Percentiles rank a stretch among this genome's conserved stretches.
These are phyloP conservation scores for Metschnikowia corniflorae DNA, from an alignment of 805 yeast species.

Conservation along the genomic window DNA sequence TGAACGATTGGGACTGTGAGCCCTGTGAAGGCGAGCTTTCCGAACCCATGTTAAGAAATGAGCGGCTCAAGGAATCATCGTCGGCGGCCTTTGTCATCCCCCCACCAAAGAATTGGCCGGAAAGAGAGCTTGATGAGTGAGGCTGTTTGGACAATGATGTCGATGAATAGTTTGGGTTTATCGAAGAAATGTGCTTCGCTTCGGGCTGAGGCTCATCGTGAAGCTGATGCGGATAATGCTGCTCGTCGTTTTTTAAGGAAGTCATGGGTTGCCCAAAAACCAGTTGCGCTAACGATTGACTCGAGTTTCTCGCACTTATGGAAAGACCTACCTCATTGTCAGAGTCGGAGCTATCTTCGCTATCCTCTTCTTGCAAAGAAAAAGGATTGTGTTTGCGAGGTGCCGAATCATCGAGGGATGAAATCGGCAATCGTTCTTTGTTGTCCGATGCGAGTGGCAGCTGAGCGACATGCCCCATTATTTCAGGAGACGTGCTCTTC, in stretches of 20 bases:
- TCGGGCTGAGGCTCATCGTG: conserved; percentile 25
- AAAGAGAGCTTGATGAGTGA: conserved; percentile 36
- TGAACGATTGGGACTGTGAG: conserved; percentile 5
- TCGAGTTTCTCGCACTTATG: conserved; percentile 36
- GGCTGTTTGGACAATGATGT: conserved; percentile 41
- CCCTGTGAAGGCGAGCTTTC: conserved; percentile 2
- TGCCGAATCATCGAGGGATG: conserved; percentile 20
- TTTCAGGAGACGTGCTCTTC: conserved; percentile 16
- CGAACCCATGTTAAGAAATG: conserved; percentile 15
- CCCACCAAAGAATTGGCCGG: conserved; percentile 36
- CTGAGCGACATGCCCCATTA: conserved; percentile 2
- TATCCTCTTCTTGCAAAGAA: conserved; percentile 11
- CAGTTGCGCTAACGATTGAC: conserved; percentile 43
- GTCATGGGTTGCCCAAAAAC: conserved; percentile 28
- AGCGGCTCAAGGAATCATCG: conserved; percentile 10
- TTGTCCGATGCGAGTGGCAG: conserved; percentile 1
- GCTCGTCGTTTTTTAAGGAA: conserved; percentile 12
- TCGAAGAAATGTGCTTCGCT: conserved; percentile 23
- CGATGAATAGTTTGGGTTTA: conserved; percentile 35
- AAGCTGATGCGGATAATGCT: conserved; percentile 21
- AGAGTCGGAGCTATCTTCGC: conserved; percentile 21
- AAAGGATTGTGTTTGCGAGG: conserved; percentile 9
- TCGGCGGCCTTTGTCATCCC: conserved; percentile 17
- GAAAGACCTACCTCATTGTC: conserved; percentile 36
- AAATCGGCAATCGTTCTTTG: conserved; percentile 17